Evolutionary conservation across 768 basidiomycete genomes (phyloP).

Genomic region (Agaricus subrufescens): DNA sequence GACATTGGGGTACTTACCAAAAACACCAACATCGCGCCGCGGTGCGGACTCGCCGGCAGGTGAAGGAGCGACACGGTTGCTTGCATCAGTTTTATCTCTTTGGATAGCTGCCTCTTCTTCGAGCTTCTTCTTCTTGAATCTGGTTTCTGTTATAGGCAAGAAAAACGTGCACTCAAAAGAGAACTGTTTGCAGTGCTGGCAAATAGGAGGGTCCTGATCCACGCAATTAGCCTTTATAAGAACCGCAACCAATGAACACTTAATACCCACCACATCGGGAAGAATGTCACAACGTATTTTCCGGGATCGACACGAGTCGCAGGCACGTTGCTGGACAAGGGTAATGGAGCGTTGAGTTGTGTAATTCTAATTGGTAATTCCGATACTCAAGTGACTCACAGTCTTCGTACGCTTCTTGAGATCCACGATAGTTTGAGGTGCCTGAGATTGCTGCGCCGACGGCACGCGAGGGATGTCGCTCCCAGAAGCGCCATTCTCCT

Average conservation of each 20-base stretch:
- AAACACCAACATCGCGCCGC: conserved; percentile 58
- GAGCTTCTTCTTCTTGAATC: conserved; percentile 94
- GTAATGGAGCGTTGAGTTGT: conserved; percentile 8
- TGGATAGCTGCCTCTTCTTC: conserved; percentile 56
- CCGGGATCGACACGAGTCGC: conserved; percentile 85
- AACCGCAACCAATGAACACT: not conserved
- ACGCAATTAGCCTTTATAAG: conserved; percentile 2
- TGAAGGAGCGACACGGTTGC: conserved; percentile 22
- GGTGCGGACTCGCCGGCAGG: conserved; percentile 39
- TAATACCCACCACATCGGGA: conserved; percentile 41
- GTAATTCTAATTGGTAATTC: not conserved
- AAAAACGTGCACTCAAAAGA: conserved; percentile 95
- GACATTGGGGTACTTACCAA: conserved; percentile 38
- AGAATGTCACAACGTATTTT: conserved; percentile 96
- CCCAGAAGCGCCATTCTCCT: conserved; percentile 49
- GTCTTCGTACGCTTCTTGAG: conserved; percentile 90
- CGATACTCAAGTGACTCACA: conserved; percentile 27
- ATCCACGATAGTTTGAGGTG: conserved; percentile 38
- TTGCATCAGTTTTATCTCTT: conserved; percentile 24
- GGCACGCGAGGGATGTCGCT: conserved; percentile 36
- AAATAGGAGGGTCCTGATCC: conserved; percentile 62
- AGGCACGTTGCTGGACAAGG: conserved; percentile 58
- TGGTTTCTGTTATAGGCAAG: conserved; percentile 96
- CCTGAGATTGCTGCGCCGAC: conserved; percentile 21
- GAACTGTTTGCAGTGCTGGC: conserved; percentile 94